Evolutionary conservation across 805 yeast species (phyloP).

Genomic region (Cyberlindnera americana): DNA sequence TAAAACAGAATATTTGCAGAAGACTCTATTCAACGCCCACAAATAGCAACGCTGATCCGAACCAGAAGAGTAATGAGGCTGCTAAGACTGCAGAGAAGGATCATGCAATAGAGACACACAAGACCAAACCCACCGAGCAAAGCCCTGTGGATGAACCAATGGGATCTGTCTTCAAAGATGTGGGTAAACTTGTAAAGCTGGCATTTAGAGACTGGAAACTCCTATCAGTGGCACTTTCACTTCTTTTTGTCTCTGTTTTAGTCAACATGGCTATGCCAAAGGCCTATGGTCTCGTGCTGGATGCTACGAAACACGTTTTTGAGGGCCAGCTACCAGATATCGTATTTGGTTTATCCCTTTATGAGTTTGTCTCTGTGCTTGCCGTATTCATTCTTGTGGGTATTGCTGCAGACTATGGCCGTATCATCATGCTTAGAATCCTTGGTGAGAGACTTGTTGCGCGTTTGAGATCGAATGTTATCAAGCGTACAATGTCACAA

Average conservation of each 20-base stretch:
- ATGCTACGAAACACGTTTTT: constrained; percentile 39
- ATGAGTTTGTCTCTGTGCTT: constrained; percentile 56
- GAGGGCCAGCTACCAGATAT: constrained; percentile 32
- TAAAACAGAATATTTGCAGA: too few species aligned
- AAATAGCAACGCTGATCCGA: background rate
- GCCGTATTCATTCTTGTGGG: constrained; percentile 47
- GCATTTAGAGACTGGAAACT: constrained; percentile 45
- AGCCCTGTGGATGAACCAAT: constrained; percentile 1
- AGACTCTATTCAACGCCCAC: constrained; percentile 1
- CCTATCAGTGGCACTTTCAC: constrained; percentile 38
- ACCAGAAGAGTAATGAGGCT: background rate
- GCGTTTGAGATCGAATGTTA: constrained; percentile 70
- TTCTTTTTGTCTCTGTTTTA: constrained; percentile 44
- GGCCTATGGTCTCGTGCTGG: constrained; percentile 52
- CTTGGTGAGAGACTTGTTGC: constrained; percentile 89
- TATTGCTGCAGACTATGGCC: constrained; percentile 70
- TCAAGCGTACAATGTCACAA: constrained; percentile 75
- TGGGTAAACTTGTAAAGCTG: constrained; percentile 38
- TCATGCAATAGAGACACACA: background rate
- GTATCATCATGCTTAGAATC: constrained; percentile 62
- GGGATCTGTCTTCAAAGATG: constrained; percentile 22
- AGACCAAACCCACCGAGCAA: background rate
- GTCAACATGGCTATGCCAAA: constrained; percentile 53
- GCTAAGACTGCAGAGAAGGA: background rate
- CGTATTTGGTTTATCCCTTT: constrained; percentile 52